phyloP scores from a whole-genome alignment of 202 grass and related monocot species.

The Panicum hallii region DNA sequence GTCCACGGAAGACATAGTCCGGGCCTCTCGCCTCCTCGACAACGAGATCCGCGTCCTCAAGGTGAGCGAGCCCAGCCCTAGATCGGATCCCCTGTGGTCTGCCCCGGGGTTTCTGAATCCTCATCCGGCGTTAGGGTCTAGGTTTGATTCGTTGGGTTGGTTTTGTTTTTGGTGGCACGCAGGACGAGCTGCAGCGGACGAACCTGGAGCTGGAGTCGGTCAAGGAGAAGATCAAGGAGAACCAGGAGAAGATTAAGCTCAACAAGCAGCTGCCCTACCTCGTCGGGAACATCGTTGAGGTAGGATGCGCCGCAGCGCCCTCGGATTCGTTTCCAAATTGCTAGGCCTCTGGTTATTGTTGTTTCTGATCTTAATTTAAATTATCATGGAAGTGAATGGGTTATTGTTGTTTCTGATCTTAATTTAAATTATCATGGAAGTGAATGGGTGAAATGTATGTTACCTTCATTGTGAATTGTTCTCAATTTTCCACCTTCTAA shows the following conservation, averaged over 20 bases:
- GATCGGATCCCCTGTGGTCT: neutral
- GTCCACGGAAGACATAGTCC: conserved; percentile 67
- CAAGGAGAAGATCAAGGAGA: conserved; percentile 82
- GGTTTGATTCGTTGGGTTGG: neutral
- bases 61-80: conserved; percentile 53
- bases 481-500: neutral
- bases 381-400: neutral
- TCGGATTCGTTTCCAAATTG: neutral
- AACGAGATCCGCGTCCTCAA: conserved; percentile 85
- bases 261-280: conserved; percentile 89
- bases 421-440: neutral
- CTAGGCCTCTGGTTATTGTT: neutral
- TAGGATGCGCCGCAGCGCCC: neutral
- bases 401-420: neutral
- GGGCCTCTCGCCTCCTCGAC: conserved; percentile 69
- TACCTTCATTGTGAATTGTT: too few relatives aligned
- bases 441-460: too few relatives aligned
- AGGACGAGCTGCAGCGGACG: conserved; percentile 76
- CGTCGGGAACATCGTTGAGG: conserved; percentile 92
- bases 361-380: neutral
- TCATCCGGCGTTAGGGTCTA: neutral
- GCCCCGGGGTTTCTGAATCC: neutral
- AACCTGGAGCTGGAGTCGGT: conserved; percentile 72
- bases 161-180: neutral
- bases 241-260: conserved; percentile 88